A percentile compares a stretch with the other conserved stretches of the same genome.
Evolutionary conservation across 2,329 filamentous ascomycete species (phyloP).

Genomic region (Diaporthe ilicicola): DNA sequence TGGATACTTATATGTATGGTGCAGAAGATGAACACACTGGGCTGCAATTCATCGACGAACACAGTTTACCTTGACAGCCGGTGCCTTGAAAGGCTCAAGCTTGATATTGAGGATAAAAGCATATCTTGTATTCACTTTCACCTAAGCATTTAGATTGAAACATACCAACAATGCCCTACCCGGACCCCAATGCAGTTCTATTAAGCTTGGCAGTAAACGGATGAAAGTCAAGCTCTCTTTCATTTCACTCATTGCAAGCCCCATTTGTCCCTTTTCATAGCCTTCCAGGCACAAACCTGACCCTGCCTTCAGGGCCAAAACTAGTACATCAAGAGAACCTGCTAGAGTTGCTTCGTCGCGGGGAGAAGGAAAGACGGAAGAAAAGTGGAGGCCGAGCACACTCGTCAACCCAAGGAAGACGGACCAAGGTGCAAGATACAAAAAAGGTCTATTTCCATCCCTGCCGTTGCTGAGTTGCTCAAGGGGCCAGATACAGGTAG

Average conservation of each 20-base stretch:
- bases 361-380: slow-evolving; percentile 1
- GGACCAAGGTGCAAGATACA: background rate
- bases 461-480: slow-evolving; percentile 8
- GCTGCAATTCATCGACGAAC: rapidly evolving
- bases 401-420: background rate
- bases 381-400: background rate
- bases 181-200: slow-evolving; percentile 26
- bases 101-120: background rate
- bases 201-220: slow-evolving; percentile 18
- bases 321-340: slow-evolving; percentile 11
- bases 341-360: slow-evolving; percentile 7
- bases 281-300: slow-evolving; percentile 11
- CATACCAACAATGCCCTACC: slow-evolving; percentile 13
- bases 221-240: slow-evolving; percentile 22
- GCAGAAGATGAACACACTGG: background rate
- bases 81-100: background rate
- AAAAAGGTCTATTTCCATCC: background rate
- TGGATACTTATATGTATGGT: too few species aligned
- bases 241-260: slow-evolving; percentile 21
- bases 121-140: slow-evolving; percentile 17
- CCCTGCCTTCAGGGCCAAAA: slow-evolving; percentile 16
- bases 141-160: slow-evolving; percentile 3
- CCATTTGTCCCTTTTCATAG: slow-evolving; percentile 10
- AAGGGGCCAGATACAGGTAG: background rate
- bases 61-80: background rate